These are phyloP conservation scores for Rubia peregrina DNA, from an alignment of 305 asterid genomes.

Conservation along the genomic window DNA sequence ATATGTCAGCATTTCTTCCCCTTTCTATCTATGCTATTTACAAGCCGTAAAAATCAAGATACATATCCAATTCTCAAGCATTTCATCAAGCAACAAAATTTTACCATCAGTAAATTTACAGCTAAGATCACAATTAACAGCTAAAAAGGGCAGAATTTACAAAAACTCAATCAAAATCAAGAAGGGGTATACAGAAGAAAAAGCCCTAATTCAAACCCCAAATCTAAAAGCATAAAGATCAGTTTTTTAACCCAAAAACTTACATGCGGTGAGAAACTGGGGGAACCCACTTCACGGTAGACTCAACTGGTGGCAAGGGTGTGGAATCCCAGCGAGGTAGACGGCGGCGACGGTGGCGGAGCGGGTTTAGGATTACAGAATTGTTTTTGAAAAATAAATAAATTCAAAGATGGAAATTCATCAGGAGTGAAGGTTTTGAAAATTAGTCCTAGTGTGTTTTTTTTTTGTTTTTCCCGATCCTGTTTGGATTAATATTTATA, in stretches of 20 bases:
- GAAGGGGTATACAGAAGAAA: neutral
- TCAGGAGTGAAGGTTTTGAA: neutral
- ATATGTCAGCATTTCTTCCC: neutral
- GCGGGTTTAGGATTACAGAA: neutral
- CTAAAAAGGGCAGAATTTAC: neutral
- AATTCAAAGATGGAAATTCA: neutral
- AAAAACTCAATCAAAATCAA: neutral
- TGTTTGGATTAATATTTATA: no score
- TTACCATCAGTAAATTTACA: neutral
- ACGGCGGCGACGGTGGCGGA: neutral
- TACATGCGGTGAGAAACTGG: constrained; percentile 3
- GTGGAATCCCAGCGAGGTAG: neutral
- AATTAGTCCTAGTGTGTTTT: no score
- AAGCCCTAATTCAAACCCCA: constrained; percentile 2
- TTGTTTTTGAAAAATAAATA: neutral
- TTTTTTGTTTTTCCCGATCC: no score
- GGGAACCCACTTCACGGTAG: neutral
- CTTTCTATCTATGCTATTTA: neutral
- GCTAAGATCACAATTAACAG: neutral
- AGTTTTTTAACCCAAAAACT: neutral
- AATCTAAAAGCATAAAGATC: neutral
- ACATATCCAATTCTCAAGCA: neutral
- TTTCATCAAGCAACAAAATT: neutral
- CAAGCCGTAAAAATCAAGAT: neutral
- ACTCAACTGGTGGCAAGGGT: neutral